Evolutionary conservation across 805 yeast genomes (phyloP), one percentile per base, ranked within the genome.

Genomic region (Jamesozyma hellenica): DNA sequence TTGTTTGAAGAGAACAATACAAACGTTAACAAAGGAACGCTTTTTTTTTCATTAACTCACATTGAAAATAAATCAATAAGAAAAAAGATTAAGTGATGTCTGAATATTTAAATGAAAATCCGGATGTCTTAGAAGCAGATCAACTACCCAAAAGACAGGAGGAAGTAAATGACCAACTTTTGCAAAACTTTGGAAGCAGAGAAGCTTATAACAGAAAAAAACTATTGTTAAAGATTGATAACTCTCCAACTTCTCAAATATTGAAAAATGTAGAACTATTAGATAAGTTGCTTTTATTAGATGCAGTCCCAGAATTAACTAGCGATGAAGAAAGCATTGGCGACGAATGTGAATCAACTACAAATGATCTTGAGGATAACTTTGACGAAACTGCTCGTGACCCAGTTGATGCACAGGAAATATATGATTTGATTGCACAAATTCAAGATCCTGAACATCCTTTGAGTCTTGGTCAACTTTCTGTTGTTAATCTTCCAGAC

Each of bases 401-500:
- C 29, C 74, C 73, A 8, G 75, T 90, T 29, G 98, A 90, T 56
- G 61, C 87, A 2, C 96, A 90, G 56, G 98, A 90, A 56, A 78
- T 90, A 5, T 87, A 76, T 51, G 95, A 88, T 56, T 65, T 90
- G 35, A 84, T 85, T 2, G 77, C 96, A 5, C 74, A 80, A 25
- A 85, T 87, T 11, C 82, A 94, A 0, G 99, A 92, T 58, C 99
- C 99, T 1, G 99, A 92, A 55, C 99, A 92, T 59, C 99, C 99
- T 0, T 67, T 92, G 32, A 82, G 96, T 0, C 67, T 92, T 42
- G 98, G 96, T 0, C 97, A 92, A 61, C 68, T 92, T 14, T 90
- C 96, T 0, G 96, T 92, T 32, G 95, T 92, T 2, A 87, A 86
- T 51, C 65, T 92, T 36, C 70, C 72, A 5, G 95, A 94, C 56